Conservation (phyloP, 129 eudicot genomes). For the Centrapalus pauciflorus region DNA sequence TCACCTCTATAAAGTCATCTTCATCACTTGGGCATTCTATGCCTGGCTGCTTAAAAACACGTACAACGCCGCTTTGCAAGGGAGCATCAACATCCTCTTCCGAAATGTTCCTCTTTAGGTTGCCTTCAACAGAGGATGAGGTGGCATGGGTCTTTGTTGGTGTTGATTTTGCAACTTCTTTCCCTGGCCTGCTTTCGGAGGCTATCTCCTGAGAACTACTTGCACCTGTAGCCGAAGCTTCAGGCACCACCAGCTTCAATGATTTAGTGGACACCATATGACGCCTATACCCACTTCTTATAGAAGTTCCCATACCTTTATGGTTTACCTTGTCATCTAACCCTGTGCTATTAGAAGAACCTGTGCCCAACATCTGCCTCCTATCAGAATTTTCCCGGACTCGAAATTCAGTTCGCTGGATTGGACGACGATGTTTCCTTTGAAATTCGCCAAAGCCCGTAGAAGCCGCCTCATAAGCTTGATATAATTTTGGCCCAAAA, state of each 20-base stretch:
- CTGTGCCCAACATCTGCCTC: constrained; percentile 27
- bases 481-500: constrained; percentile 43
- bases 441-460: constrained; percentile 47
- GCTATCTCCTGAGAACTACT: constrained; percentile 31
- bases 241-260: constrained; percentile 43
- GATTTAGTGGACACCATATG: constrained; percentile 31
- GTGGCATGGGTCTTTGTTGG: constrained; percentile 22
- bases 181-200: constrained; percentile 34
- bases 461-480: constrained; percentile 33
- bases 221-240: constrained; percentile 20
- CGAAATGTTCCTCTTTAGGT: constrained; percentile 54
- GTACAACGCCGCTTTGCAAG: constrained; percentile 89
- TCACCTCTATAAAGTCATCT: constrained; percentile 92
- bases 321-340: constrained; percentile 40
- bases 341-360: constrained; percentile 27
- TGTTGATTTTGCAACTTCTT: constrained; percentile 30
- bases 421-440: constrained; percentile 57
- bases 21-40: constrained; percentile 93
- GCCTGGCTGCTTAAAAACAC: constrained; percentile 72
- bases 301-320: constrained; percentile 27
- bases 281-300: constrained; percentile 56
- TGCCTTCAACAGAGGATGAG: constrained; percentile 43
- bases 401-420: constrained; percentile 80
- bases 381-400: constrained; percentile 53
- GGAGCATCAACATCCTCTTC: constrained; percentile 92